Base-by-base conservation (phyloP, 345 rosid genomes). In the Ceriops decandra region DNA sequence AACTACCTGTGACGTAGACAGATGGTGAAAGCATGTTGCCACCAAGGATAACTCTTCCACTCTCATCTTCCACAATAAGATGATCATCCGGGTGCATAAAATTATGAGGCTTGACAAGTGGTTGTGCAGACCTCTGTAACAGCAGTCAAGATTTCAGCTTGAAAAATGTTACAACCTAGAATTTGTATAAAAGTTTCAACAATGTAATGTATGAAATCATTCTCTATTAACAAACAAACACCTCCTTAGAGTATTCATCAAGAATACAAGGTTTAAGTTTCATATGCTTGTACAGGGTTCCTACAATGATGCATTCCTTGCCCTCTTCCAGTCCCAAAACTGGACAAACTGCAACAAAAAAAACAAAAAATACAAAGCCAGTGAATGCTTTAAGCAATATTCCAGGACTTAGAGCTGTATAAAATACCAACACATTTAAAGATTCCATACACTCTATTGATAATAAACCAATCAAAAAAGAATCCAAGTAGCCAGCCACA, bases 241-340 rank as follows among this genome's bases (percentile, higher is more conserved):
- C 92, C 91, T 87, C 89, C 80, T 85, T 90, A 54, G 98, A 88
- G 74, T 95, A 95, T 80, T 91, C 99, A 74, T 91, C 97, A 68
- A 95, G 97, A 72, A 95, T 84, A 49, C 87, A 85, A 76, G 96
- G 96, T 70, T 95, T 95, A 70, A 95, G 97, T 79, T 91, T 87
- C 99, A 91, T 95, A 64, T 95, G 88, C 84, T 95, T 95, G 85
- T 82, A 95, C 73, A 95, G 73, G 36, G 97, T 95, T 38, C 99
- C 99, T 11, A 95, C 89, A 68, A 95, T 69, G 30, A 95, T 78
- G 74, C 99, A 91, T 60, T 91, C 96, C 67, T 85, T 95, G 62
- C 93, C 97, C 82, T 83, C 57, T 70, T 90, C 96, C 67, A 95
- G 80, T 69, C 80, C 95, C 79, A 95, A 84, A 56, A 95, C 80